Evolutionary conservation across 2,329 filamentous ascomycete genomes (phyloP).

Genomic region (Aureobasidium sp.): DNA sequence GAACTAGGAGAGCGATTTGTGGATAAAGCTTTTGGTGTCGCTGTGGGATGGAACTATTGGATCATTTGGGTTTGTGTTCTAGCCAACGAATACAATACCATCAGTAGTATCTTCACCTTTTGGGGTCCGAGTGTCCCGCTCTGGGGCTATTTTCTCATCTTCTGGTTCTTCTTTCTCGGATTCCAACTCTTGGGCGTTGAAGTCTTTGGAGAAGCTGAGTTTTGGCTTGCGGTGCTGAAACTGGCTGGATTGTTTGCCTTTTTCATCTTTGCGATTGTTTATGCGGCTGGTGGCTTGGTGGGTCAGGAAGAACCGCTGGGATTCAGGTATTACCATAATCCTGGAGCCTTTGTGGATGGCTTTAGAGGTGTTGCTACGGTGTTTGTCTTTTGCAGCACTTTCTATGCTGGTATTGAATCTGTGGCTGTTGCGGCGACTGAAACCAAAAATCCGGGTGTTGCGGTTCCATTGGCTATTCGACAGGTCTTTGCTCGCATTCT

Average conservation of each 20-base stretch:
- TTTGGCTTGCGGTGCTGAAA: constrained; percentile 36
- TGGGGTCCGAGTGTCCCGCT: constrained; percentile 48
- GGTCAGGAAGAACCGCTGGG: constrained; percentile 22
- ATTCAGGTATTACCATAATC: constrained; percentile 31
- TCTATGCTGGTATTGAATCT: constrained; percentile 45
- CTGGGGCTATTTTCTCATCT: constrained; percentile 35
- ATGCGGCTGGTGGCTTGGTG: constrained; percentile 24
- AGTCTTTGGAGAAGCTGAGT: constrained; percentile 36
- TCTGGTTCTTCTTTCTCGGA: constrained; percentile 30
- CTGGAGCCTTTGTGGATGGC: constrained; percentile 31
- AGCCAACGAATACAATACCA: constrained; percentile 63
- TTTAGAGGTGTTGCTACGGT: constrained; percentile 34
- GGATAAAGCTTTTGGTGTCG: constrained; percentile 60
- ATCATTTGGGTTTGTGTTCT: constrained; percentile 59
- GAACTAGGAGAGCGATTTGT: constrained; percentile 62
- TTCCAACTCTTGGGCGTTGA: constrained; percentile 34
- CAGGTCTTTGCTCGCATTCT: constrained; percentile 27
- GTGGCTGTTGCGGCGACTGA: constrained; percentile 46
- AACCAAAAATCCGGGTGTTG: constrained; percentile 41
- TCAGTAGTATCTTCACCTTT: constrained; percentile 56
- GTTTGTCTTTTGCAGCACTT: constrained; percentile 36
- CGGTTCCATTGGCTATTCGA: constrained; percentile 26
- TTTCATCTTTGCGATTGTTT: constrained; percentile 34
- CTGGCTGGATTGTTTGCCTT: constrained; percentile 29
- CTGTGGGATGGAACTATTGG: constrained; percentile 65